Conservation (phyloP, 2,329 filamentous ascomycete genomes). For the Microcyclospora pomicola region DNA sequence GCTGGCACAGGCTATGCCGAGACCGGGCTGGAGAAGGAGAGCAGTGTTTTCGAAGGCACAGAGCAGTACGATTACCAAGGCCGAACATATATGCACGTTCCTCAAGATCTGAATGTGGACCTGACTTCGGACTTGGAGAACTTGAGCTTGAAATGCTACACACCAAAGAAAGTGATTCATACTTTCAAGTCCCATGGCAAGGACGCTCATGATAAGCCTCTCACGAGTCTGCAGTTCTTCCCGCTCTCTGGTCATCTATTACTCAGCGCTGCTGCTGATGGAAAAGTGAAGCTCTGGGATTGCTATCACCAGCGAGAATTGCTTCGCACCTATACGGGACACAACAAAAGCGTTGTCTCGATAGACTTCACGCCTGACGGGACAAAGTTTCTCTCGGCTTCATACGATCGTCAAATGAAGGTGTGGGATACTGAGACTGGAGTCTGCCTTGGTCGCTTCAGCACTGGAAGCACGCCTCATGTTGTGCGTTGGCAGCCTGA, state of each 20-base stretch:
- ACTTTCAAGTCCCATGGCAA: slow-evolving; percentile 63
- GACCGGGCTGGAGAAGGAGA: slow-evolving; percentile 46
- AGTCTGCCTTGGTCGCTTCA: slow-evolving; percentile 74
- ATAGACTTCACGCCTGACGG: slow-evolving; percentile 74
- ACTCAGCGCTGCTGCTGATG: slow-evolving; percentile 78
- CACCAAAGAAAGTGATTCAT: slow-evolving; percentile 86
- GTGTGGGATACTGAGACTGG: slow-evolving; percentile 97
- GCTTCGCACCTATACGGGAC: slow-evolving; percentile 79
- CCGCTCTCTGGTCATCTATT: slow-evolving; percentile 76
- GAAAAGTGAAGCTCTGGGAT: slow-evolving; percentile 87
- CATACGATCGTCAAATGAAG: slow-evolving; percentile 92
- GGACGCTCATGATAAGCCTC: slow-evolving; percentile 50
- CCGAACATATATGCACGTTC: slow-evolving; percentile 93
- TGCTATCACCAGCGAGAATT: slow-evolving; percentile 82
- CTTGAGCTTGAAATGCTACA: slow-evolving; percentile 40
- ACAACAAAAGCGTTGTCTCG: slow-evolving; percentile 80
- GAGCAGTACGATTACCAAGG: slow-evolving; percentile 86
- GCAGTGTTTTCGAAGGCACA: slow-evolving; percentile 71
- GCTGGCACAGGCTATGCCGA: slow-evolving; percentile 42
- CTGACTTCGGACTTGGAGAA: slow-evolving; percentile 69
- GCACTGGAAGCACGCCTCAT: slow-evolving; percentile 87
- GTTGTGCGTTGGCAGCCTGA: slow-evolving; percentile 87
- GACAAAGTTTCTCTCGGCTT: slow-evolving; percentile 75
- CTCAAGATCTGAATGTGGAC: slow-evolving; percentile 77
- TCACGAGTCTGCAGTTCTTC: slow-evolving; percentile 84